Evolutionary conservation across 129 eudicot species (phyloP), one percentile per base, ranked within the genome.

Genomic region (Tanacetum coccineum): DNA sequence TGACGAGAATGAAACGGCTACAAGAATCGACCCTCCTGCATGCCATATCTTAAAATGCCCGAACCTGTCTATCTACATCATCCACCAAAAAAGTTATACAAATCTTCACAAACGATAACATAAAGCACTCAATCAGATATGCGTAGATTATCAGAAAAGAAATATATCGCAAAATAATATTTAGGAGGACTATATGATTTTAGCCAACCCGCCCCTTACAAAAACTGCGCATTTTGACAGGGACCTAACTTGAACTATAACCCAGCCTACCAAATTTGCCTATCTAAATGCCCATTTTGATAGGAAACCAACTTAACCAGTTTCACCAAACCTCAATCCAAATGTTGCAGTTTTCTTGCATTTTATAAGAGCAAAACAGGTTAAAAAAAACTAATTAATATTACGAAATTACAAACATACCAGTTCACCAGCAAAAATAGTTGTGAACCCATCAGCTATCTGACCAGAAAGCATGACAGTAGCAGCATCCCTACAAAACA

Each of bases 401-500:
- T 25, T 20, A 13, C 4, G 40, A 6, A 4, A 45, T 47, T 46
- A 13, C 4, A 20, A 59, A 21, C 25, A 53, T 87, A 91, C 97
- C 94, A 91, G 74, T 85, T 91, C 97, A 72, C 97, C 97, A 32
- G 93, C 86, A 55, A 87, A 79, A 39, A 88, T 74, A 68, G 96
- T 87, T 61, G 84, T 78, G 70, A 91, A 83, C 48, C 88, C 97
- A 87, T 91, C 97, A 67, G 97, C 97, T 28, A 91, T 70, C 84
- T 91, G 97, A 70, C 97, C 97, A 47, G 87, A 81, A 81, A 91
- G 96, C 96, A 87, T 85, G 19, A 91, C 96, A 67, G 78, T 54
- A 40, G 97, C 96, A 80, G 97, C 92, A 79, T 78, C 81, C 75
- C 97, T 90, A 32, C 22, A 78, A 49, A n/a, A 13, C 47, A 15